Percentiles rank a stretch among this genome's conserved stretches.
Conservation (phyloP, 768 basidiomycete species). For the Crucibulum laeve region DNA sequence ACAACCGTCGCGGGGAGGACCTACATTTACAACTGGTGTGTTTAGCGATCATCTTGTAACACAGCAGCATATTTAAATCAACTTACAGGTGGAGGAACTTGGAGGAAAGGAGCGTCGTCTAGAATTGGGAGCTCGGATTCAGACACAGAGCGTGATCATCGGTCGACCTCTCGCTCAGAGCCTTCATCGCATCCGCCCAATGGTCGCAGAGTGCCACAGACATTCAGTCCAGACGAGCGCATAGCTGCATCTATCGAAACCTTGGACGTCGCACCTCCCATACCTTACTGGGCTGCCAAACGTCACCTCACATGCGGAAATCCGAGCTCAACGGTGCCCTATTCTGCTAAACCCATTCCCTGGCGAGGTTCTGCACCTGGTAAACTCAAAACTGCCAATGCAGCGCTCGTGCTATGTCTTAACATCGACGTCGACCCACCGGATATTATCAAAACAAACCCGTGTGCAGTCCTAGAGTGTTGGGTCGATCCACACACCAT, state of each 20-base stretch:
- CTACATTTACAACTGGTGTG: conserved; percentile 21
- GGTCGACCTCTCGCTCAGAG: conserved; percentile 44
- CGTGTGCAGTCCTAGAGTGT: conserved; percentile 91
- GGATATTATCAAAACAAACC: conserved; percentile 94
- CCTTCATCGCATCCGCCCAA: conserved; percentile 38
- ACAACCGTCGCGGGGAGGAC: conserved; percentile 16
- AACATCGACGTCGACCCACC: conserved; percentile 98
- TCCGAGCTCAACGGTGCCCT: conserved; percentile 65
- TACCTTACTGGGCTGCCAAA: conserved; percentile 85
- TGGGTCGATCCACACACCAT: conserved; percentile 97
- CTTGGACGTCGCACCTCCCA: conserved; percentile 49
- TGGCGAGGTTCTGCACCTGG: conserved; percentile 82
- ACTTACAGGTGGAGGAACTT: conserved; percentile 25
- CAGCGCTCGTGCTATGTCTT: conserved; percentile 85
- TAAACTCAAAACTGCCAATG: conserved; percentile 89
- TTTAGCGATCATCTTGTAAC: not conserved
- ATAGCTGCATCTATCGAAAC: conserved; percentile 43
- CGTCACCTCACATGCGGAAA: conserved; percentile 90
- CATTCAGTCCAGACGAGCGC: conserved; percentile 29
- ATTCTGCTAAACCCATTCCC: conserved; percentile 59
- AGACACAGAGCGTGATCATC: conserved; percentile 48
- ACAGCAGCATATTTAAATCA: not conserved
- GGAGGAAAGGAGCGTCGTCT: conserved; percentile 18
- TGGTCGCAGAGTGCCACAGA: conserved; percentile 21
- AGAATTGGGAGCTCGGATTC: conserved; percentile 38